Evolutionary conservation across 495 filamentous ascomycete species (phyloP).

Genomic region (Immersiella caudata): DNA sequence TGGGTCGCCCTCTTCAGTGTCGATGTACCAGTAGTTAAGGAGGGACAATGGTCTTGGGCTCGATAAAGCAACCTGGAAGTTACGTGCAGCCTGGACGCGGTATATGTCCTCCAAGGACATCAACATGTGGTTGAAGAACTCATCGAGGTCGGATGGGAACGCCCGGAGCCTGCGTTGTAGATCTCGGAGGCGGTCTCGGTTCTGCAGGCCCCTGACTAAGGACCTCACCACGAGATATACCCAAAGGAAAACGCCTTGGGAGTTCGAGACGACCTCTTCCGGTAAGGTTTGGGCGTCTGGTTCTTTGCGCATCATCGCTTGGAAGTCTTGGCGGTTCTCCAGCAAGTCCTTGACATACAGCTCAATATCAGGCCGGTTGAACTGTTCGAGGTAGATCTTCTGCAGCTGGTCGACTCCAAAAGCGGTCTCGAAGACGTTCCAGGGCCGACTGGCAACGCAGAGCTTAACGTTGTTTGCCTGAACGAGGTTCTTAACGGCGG

Average conservation of each 20-base stretch:
- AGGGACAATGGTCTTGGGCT: constrained; percentile 16
- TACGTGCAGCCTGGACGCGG: constrained; percentile 19
- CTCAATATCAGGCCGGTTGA: constrained; percentile 38
- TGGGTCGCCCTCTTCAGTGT: background rate
- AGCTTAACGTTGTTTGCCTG: constrained; percentile 44
- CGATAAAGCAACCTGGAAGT: constrained; percentile 21
- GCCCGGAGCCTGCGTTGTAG: constrained; percentile 29
- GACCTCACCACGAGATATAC: constrained; percentile 33
- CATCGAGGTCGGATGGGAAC: constrained; percentile 37
- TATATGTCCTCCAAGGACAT: constrained; percentile 19
- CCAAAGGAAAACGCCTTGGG: constrained; percentile 51
- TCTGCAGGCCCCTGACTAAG: constrained; percentile 28
- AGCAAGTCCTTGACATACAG: background rate
- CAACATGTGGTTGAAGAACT: constrained; percentile 33
- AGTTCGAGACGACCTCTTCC: constrained; percentile 33
- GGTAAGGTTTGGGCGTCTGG: constrained; percentile 28
- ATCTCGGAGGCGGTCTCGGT: constrained; percentile 27
- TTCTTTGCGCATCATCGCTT: background rate
- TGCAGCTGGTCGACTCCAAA: constrained; percentile 29
- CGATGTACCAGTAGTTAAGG: constrained; percentile 22
- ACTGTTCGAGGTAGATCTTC: constrained; percentile 28
- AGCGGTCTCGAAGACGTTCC: constrained; percentile 46
- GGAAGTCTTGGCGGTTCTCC: background rate
- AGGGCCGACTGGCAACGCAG: constrained; percentile 56
- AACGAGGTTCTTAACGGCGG: background rate